Percentiles rank a stretch among this genome's conserved stretches.
phyloP scores from a whole-genome alignment of 1,139 yeast species.

The Geotrichum phurueaensis region DNA sequence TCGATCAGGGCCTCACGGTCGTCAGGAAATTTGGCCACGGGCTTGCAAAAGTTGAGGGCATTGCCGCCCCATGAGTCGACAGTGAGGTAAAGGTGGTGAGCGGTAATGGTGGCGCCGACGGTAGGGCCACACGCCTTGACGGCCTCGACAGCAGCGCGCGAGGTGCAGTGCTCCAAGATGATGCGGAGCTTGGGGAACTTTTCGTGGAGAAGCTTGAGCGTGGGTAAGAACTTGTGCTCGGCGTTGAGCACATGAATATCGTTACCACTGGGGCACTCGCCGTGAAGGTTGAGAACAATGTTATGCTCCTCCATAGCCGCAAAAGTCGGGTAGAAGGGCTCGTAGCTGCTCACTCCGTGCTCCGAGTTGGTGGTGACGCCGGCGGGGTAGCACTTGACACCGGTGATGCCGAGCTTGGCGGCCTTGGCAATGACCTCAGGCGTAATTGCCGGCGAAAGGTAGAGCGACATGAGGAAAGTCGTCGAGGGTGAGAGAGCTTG shows the following conservation, averaged over 20 bases:
- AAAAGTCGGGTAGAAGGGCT: constrained; percentile 80
- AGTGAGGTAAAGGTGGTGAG: constrained; percentile 84
- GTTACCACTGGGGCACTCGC: constrained; percentile 69
- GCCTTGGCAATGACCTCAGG: constrained; percentile 81
- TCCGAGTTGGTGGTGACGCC: constrained; percentile 97
- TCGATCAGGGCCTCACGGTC: constrained; percentile 73
- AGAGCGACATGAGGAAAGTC: constrained; percentile 85
- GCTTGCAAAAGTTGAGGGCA: constrained; percentile 91
- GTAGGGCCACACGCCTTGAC: constrained; percentile 62
- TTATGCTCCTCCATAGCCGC: constrained; percentile 75
- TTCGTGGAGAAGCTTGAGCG: constrained; percentile 64
- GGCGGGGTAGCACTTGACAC: constrained; percentile 93
- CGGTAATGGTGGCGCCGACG: constrained; percentile 92
- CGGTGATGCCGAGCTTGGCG: constrained; percentile 62
- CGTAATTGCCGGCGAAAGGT: constrained; percentile 68
- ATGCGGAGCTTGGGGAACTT: constrained; percentile 86
- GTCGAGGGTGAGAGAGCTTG: constrained; percentile 73
- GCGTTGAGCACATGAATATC: constrained; percentile 86
- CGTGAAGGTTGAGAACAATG: constrained; percentile 81
- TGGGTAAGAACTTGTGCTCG: constrained; percentile 90
- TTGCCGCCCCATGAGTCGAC: constrained; percentile 97
- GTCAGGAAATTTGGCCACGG: constrained; percentile 88
- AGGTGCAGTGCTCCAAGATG: constrained; percentile 91
- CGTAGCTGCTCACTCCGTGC: constrained; percentile 86
- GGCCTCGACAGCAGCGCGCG: constrained; percentile 77